Evolutionary conservation across 164 flowering plant species (phyloP).

Genomic region (Berberis vulgaris): DNA sequence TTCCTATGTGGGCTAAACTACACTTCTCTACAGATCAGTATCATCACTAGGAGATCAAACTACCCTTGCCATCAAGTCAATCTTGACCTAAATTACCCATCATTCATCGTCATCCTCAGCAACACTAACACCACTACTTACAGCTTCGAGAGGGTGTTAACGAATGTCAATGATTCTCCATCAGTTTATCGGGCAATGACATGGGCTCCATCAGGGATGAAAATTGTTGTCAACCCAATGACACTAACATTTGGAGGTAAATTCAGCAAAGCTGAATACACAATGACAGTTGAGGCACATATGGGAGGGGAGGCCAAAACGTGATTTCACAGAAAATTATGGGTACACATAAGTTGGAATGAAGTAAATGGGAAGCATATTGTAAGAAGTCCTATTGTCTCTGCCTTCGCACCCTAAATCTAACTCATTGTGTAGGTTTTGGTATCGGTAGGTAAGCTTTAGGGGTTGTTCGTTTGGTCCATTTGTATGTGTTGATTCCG

Average conservation of each 20-base stretch:
- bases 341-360: neutral
- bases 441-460: too few relatives aligned
- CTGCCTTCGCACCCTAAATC: too few relatives aligned
- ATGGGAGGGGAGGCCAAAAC: neutral
- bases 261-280: constrained; percentile 8
- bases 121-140: constrained; percentile 13
- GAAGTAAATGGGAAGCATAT: too few relatives aligned
- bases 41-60: constrained; percentile 15
- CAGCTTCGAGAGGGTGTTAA: constrained; percentile 16
- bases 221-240: constrained; percentile 6
- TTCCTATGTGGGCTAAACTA: constrained; percentile 22
- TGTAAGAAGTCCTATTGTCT: too few relatives aligned
- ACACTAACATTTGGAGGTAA: constrained; percentile 4
- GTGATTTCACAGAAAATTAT: neutral
- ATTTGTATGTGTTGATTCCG: too few relatives aligned
- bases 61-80: constrained; percentile 16
- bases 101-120: constrained; percentile 19
- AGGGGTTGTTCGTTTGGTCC: too few relatives aligned
- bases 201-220: constrained; percentile 11
- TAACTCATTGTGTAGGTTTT: too few relatives aligned
- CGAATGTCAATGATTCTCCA: constrained; percentile 10
- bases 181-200: constrained; percentile 12
- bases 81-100: constrained; percentile 26
- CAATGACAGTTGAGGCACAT: constrained; percentile 4
- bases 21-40: constrained; percentile 16